Evolutionary conservation across 345 rosid genomes (phyloP), one percentile per base, ranked within the genome.

Genomic region (Murraya koenigii): DNA sequence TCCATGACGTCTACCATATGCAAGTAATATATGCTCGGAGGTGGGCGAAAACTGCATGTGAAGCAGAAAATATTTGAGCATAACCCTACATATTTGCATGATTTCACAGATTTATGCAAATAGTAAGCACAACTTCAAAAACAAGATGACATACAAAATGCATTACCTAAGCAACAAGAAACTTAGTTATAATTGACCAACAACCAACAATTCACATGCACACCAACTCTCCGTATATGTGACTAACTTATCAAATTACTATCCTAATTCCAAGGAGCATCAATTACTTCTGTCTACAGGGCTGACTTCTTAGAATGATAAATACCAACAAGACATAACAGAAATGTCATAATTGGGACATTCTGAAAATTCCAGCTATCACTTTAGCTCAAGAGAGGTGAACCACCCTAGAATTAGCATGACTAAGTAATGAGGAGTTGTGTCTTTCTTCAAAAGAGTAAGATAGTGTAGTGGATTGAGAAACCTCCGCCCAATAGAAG

Each of bases 1-100:
- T 74, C 89, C 91, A 72, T 95, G 99, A 66, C 99, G 98, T 36
- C 98, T 91, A 25, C 99, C 99, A 83, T 95, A 95, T 54, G 99
- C 99, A 82, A 95, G 91, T 81, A 95, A 83, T 78, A 95, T 82
- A 75, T 95, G 98, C 89, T 95, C 99, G 6, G 99, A 93, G 56
- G 94, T 93, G 6, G 99, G 99, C 67, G 99, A 93, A 86, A 95
- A 95, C 98, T 95, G 90, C 93, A 90, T 26, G 36, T 20, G 68
- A 74, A 81, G 62, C n/a, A 79, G 58, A 19, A 76, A 17, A 74
- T 66, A 28, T n/a, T 66, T 64, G 58, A 75, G 66, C 6, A 60
- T 17, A 67, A 73, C 78, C 38, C 8, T 32, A 15, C 61, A 25
- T 30, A 47, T 35, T 33, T n/a, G 13, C 33, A 30, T 44, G 65